Evolutionary conservation across 495 filamentous ascomycete genomes (phyloP).

Genomic region (Pyrenula massariospora): DNA sequence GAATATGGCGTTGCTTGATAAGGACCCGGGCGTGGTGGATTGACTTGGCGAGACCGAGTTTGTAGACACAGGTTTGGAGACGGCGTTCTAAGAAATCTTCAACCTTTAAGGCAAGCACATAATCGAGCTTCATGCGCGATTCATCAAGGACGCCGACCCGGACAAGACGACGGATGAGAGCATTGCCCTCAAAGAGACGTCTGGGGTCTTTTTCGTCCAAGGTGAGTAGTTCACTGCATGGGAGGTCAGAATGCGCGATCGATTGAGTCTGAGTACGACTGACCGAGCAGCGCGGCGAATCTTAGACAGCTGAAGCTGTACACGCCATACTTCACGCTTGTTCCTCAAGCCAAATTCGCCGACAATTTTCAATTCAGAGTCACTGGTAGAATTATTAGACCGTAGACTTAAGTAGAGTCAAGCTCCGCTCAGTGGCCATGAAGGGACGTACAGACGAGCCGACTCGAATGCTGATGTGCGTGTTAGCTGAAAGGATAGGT

Average conservation of each 20-base stretch:
- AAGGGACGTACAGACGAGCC: conserved; percentile 90
- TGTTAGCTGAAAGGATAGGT: conserved; percentile 16
- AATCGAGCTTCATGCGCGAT: conserved; percentile 99
- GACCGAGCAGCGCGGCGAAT: conserved; percentile 99
- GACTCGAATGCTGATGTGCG: conserved; percentile 71
- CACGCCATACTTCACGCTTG: conserved; percentile 99
- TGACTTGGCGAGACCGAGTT: conserved; percentile 98
- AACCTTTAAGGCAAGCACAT: conserved; percentile 94
- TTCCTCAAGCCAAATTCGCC: conserved; percentile 98
- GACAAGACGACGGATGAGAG: conserved; percentile 98
- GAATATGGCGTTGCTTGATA: conserved; percentile 98
- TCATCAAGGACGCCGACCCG: conserved; percentile 99
- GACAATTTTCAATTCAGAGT: conserved; percentile 97
- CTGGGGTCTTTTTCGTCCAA: conserved; percentile 99
- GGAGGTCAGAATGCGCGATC: conserved; percentile 6
- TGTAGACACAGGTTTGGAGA: conserved; percentile 98
- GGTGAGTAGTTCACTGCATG: conserved; percentile 86
- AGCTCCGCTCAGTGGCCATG: conserved; percentile 96
- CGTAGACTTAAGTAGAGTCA: conserved; percentile 93
- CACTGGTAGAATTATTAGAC: conserved; percentile 49
- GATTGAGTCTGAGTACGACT: conserved; percentile 17
- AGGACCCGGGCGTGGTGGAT: conserved; percentile 99
- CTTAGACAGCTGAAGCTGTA: conserved; percentile 98
- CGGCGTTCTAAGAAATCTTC: conserved; percentile 99
- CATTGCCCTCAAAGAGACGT: conserved; percentile 99